These are phyloP conservation scores for Lasiosphaeriaceae sp. DNA, from an alignment of 495 filamentous ascomycete genomes.

Conservation along the genomic window DNA sequence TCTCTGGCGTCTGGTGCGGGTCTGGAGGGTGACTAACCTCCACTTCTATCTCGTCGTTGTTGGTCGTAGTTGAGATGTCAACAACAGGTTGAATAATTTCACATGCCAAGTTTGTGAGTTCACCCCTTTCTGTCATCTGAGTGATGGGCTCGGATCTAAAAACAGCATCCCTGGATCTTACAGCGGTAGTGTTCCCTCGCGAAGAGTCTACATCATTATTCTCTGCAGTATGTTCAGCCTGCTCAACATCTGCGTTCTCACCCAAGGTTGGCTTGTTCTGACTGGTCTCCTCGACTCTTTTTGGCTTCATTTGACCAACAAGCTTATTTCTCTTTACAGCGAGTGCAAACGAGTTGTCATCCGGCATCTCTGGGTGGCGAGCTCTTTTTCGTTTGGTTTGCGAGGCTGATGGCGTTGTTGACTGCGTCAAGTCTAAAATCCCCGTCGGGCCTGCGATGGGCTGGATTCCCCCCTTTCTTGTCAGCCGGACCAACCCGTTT, in stretches of 20 bases:
- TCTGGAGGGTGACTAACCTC: neutral
- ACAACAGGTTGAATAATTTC: neutral
- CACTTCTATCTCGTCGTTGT: neutral
- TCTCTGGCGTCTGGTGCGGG: neutral
- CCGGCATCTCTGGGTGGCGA: neutral
- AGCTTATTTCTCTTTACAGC: neutral
- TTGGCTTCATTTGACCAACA: neutral
- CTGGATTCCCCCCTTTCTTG: slow-evolving; percentile 5
- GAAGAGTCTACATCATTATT: too few relatives aligned
- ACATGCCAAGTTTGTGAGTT: neutral
- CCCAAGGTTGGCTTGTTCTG: neutral
- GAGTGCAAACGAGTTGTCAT: neutral
- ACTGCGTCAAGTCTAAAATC: slow-evolving; percentile 19
- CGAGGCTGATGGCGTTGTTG: neutral
- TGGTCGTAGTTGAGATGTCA: neutral
- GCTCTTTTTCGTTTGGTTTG: slow-evolving; percentile 1
- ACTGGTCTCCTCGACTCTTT: neutral
- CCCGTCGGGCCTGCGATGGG: slow-evolving; percentile 1
- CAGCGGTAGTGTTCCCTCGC: neutral
- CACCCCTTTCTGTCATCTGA: neutral
- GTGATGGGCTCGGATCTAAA: neutral
- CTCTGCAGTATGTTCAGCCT: too few relatives aligned
- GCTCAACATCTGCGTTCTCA: too few relatives aligned
- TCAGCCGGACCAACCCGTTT: slow-evolving; percentile 11
- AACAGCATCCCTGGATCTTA: neutral